A percentile compares a stretch with the other conserved stretches of the same genome.
phyloP scores from a whole-genome alignment of 116 monocot species.

The Phalaenopsis hybrid region DNA sequence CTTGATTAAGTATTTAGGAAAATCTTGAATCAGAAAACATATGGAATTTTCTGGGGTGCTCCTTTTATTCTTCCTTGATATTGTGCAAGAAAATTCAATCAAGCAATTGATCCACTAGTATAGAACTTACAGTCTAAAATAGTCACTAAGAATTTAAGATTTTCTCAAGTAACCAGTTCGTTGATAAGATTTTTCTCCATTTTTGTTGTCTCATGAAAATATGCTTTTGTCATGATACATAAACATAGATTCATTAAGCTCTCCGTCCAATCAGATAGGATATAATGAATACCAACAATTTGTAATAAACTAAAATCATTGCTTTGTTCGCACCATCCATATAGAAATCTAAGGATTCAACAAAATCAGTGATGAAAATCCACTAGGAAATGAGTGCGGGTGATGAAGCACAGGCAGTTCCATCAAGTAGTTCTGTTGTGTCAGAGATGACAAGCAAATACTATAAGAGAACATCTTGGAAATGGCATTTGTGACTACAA shows the following conservation, averaged over 20 bases:
- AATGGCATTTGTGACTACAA: too few species aligned
- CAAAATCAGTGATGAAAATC: neutral
- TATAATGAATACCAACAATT: neutral
- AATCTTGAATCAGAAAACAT: neutral
- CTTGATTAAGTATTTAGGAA: neutral
- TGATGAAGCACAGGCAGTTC: neutral
- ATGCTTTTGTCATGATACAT: neutral
- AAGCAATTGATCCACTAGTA: neutral
- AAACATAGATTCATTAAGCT: neutral
- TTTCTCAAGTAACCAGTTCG: neutral
- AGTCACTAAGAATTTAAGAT: neutral
- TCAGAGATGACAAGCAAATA: too few species aligned
- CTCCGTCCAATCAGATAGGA: neutral
- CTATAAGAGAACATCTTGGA: too few species aligned
- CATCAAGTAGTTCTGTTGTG: too few species aligned
- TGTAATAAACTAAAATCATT: conserved; percentile 1
- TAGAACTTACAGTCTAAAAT: neutral
- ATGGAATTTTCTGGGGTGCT: neutral
- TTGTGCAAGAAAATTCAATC: neutral
- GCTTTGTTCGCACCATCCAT: neutral
- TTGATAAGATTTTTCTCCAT: neutral
- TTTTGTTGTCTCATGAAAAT: neutral
- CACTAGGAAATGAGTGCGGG: neutral
- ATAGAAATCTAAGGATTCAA: neutral
- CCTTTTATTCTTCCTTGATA: neutral